Conservation (phyloP, 2,329 filamentous ascomycete species). For the Penicillium thymicola region DNA sequence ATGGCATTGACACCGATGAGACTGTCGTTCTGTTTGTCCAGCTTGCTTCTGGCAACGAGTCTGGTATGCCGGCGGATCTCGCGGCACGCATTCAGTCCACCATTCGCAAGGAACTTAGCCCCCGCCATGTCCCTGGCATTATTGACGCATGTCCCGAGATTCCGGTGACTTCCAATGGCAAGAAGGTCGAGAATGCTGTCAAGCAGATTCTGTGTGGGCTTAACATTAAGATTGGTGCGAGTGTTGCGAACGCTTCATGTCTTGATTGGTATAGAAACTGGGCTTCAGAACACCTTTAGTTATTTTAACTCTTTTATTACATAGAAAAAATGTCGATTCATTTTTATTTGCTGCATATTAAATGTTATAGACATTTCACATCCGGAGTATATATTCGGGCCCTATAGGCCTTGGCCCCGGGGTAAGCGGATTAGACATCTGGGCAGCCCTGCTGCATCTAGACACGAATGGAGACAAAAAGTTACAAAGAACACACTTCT, state of each 20-base stretch:
- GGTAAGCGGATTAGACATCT: conserved; percentile 6
- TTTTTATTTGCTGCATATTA: background rate
- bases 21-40: conserved; percentile 86
- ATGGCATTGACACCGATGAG: conserved; percentile 71
- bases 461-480: background rate
- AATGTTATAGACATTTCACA: background rate
- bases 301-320: background rate
- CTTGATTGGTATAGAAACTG: conserved; percentile 84
- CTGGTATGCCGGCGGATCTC: conserved; percentile 58
- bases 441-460: background rate
- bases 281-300: conserved; percentile 55
- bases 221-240: conserved; percentile 82
- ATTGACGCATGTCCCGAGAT: conserved; percentile 83
- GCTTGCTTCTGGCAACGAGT: conserved; percentile 49
- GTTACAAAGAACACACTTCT: background rate
- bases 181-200: conserved; percentile 96
- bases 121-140: conserved; percentile 81
- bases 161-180: conserved; percentile 88
- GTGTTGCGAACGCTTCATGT: conserved; percentile 87
- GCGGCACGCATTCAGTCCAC: conserved; percentile 61
- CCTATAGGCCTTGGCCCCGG: background rate
- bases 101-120: conserved; percentile 75
- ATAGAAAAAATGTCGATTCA: background rate
- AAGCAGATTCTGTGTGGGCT: conserved; percentile 92
- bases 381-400: conserved; percentile 8